Percentiles rank a stretch among this genome's conserved stretches.
These are phyloP conservation scores for Pluteus cervinus DNA, from an alignment of 768 basidiomycete genomes.

Conservation along the genomic window DNA sequence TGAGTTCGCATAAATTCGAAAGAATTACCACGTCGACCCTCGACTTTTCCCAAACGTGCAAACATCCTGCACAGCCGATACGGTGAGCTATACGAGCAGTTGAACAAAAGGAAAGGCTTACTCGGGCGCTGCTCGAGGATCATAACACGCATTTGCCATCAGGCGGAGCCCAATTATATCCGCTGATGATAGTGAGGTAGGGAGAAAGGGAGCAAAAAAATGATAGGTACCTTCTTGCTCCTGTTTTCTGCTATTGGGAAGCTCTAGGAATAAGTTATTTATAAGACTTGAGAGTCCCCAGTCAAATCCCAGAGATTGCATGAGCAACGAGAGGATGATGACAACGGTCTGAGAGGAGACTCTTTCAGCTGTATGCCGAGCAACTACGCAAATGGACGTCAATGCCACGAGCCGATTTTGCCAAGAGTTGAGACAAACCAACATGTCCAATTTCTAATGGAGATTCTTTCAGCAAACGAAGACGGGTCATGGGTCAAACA, in stretches of 20 bases:
- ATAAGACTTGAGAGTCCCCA: constrained; percentile 42
- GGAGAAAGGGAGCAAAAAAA: background rate
- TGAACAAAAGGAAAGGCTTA: constrained; percentile 25
- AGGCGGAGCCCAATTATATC: constrained; percentile 81
- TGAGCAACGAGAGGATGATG: constrained; percentile 30
- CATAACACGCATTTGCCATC: constrained; percentile 80
- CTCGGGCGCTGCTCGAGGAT: constrained; percentile 74
- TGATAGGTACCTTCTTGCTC: constrained; percentile 66
- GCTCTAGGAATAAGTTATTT: constrained; percentile 48
- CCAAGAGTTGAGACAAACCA: no score
- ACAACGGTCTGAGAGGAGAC: constrained; percentile 41
- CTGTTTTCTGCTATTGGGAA: constrained; percentile 79
- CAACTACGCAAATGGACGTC: no score
- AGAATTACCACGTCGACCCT: constrained; percentile 32
- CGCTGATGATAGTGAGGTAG: constrained; percentile 36
- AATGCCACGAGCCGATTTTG: no score
- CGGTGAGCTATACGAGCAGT: background rate
- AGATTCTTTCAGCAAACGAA: constrained; percentile 1
- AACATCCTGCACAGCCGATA: constrained; percentile 50
- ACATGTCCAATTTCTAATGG: constrained; percentile 72
- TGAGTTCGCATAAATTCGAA: constrained; percentile 75
- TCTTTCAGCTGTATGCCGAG: constrained; percentile 45
- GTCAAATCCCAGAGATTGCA: constrained; percentile 52
- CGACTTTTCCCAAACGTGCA: constrained; percentile 52
- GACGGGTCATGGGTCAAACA: background rate